Conservation (phyloP, 768 basidiomycete species). For the Lepiota brunneoincarnata region DNA sequence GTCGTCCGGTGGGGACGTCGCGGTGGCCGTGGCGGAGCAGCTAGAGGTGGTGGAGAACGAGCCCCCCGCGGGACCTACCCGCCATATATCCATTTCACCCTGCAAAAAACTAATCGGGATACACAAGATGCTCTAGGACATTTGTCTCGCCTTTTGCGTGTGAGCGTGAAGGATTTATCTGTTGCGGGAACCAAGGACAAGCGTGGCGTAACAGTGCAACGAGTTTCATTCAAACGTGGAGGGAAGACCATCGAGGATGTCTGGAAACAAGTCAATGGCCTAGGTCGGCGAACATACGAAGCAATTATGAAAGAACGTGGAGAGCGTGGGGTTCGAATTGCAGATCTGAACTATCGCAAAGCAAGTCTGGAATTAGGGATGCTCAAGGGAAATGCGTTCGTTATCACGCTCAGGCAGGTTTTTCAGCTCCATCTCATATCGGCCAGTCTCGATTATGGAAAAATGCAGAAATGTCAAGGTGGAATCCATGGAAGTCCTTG, state of each 20-base stretch:
- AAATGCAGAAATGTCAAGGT: conserved; percentile 78
- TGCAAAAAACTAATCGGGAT: conserved; percentile 97
- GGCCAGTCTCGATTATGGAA: not conserved
- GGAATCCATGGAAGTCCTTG: conserved; percentile 67
- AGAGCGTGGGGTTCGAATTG: conserved; percentile 85
- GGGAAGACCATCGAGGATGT: conserved; percentile 78
- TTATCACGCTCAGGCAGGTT: conserved; percentile 86
- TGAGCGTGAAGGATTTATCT: conserved; percentile 75
- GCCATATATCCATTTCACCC: conserved; percentile 92
- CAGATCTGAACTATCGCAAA: conserved; percentile 85
- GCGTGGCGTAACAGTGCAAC: conserved; percentile 92
- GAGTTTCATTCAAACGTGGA: conserved; percentile 78
- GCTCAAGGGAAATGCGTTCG: conserved; percentile 94
- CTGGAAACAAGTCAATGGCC: conserved; percentile 78
- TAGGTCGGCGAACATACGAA: conserved; percentile 50
- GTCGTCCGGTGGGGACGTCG: conserved; percentile 75
- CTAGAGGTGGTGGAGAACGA: conserved; percentile 38
- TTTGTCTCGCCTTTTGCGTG: conserved; percentile 74
- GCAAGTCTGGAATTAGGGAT: conserved; percentile 87
- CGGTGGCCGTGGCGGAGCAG: conserved; percentile 46
- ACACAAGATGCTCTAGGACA: conserved; percentile 91
- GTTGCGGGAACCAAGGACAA: conserved; percentile 99
- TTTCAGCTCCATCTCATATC: not conserved
- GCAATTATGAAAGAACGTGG: conserved; percentile 71
- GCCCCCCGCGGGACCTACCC: conserved; percentile 65